Evolutionary conservation across 495 filamentous ascomycete species (phyloP), one percentile per base, ranked within the genome.

Genomic region (Halenospora varia): DNA sequence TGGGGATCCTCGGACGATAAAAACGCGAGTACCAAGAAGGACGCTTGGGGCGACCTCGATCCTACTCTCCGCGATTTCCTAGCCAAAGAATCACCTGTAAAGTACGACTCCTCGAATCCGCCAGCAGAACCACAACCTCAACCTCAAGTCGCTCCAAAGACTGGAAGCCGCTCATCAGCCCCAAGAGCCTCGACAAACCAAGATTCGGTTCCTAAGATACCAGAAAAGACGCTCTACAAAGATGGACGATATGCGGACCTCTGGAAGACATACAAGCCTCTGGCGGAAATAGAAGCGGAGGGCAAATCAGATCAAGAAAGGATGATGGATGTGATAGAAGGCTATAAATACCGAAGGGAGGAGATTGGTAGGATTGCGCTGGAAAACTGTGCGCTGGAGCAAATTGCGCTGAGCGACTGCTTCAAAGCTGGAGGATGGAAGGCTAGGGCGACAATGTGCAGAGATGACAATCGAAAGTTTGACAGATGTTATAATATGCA

Each of bases 181-280:
- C 47, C 39, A 26, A 25, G 55, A 51, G 13, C 24, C n/a, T n/a
- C n/a, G n/a, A n/a, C n/a, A n/a, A n/a, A n/a, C n/a, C n/a, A n/a
- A n/a, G n/a, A 45, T 2, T 22, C 44, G 11, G 47, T 55, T 45
- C 46, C 62, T 2, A 57, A 41, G 6, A 67, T 77, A 15, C 75
- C 74, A 11, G 57, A 60, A 3, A 60, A 73, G 56, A 72, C 70
- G 68, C 65, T 77, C 60, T 75, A 77, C 80, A 64, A 70, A 56
- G 94, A 97, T 72, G 92, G 91, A 59, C 88, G 94, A 57, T 97
- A 97, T 70, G 90, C 92, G 47, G 81, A 96, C 75, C 79, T 98
- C 25, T 98, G 94, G 94, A 88, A 86, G 69, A 88, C 81, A 46
- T 97, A 98, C 80, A 76, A 80, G 51, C 82, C 92, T 1, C 82